Base-by-base conservation (phyloP, 345 rosid species). In the Lagerstroemia speciosa region DNA sequence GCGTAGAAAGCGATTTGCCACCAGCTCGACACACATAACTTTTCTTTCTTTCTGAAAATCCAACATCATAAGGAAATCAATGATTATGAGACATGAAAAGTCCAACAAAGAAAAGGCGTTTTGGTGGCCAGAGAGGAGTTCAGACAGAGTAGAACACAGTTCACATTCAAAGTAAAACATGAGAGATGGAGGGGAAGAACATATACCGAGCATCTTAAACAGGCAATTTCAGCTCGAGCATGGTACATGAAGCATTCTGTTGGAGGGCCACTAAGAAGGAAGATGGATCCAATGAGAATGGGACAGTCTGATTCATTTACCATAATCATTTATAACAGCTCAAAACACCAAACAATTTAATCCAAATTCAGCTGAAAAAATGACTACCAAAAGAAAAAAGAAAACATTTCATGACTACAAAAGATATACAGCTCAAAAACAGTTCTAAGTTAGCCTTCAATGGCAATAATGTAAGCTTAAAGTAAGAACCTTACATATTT, bases 1-100 rank as follows among this genome's bases (percentile, higher is more conserved):
- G 75, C 96, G 95, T n/a, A 94, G 83, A 82, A 91, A 91, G 65
- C 95, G 79, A 80, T 94, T 91, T 60, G 87, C 96, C 65, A 94
- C 89, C 71, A 94, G 88, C 81, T 94, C 99, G 67, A 91, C 69
- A 53, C 96, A 89, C 93, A 91, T 86, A 69, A 87, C 87, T 67
- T 72, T 81, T 73, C 78, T 84, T 71, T 86, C 93, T 71, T 81
- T 84, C 67, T 69, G 78, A 53, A 32, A 29, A 55, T 73, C 87
- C 93, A 86, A 72, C 36, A 64, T 74, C 76, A 58, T 68, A 58
- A 58, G 63, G 33, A 58, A 58, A 58, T 16, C 63, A 27, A 27
- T 30, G 30, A 58, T 58, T 11, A 14, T 11, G 63, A 58, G 33
- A 27, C 7, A 27, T 58, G 33, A 27, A 58, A 58, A 10, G 7